Base-by-base conservation (phyloP, 2,329 filamentous ascomycete genomes). In the Exophiala sp. region DNA sequence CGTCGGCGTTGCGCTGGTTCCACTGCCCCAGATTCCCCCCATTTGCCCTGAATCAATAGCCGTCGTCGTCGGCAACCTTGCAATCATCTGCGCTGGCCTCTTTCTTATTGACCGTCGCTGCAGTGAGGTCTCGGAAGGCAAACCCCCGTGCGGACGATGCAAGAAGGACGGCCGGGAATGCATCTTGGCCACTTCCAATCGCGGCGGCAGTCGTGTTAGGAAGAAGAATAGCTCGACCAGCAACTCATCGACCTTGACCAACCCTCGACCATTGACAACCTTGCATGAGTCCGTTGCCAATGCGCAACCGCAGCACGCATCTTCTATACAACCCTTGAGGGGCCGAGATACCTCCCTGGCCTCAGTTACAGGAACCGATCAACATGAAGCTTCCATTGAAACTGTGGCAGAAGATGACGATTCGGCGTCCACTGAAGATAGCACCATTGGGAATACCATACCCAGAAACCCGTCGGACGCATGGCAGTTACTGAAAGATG, bases 111-210 rank as follows among this genome's bases (percentile, higher is more conserved):
- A 48, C 48, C 40, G 13, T 38, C 22, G 14, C 19, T 32, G 18
- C 62, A 67, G 75, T 70, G 66, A 76, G 64, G 64, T 69, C 67
- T 64, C 74, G 62, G 64, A 73, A 63, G 61, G 60, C 34, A 45
- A 73, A 69, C 71, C 71, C 22, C 79, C 79, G 21, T 82, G 79
- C 58, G 72, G 77, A 44, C 69, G 79, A 47, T 82, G 79, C 64
- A 73, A 76, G 54, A 73, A 74, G 58, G 77, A 80, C 55, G 70
- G 72, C 49, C 75, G 77, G 45, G 77, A 81, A 53, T 82, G 79
- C 62, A 71, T 81, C 9, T 70, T 81, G 16, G 78, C 77, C 6
- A 74, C 75, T 38, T 79, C 76, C 41, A 81, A 81, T 60, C 74
- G 78, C 47, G 79, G 79, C 39, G 79, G 79, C 11, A 71, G 77